Percentiles rank a stretch among this genome's conserved stretches.
Evolutionary conservation across 2,329 filamentous ascomycete genomes (phyloP).

Genomic region (Alternaria metachromatica): DNA sequence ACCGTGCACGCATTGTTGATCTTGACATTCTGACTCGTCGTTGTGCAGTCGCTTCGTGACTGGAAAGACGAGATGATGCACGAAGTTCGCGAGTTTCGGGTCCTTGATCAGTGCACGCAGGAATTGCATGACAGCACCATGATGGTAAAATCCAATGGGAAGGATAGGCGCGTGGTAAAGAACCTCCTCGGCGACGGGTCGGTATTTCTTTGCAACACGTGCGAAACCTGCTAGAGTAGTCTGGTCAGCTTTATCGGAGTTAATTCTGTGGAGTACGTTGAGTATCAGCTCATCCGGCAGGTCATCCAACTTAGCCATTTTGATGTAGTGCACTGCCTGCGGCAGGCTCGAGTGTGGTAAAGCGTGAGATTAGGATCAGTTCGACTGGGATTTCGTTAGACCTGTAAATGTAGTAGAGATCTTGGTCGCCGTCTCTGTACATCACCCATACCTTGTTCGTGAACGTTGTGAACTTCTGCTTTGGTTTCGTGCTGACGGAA

Average conservation of each 20-base stretch:
- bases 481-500: background rate
- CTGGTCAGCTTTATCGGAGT: background rate
- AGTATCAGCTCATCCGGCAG: background rate
- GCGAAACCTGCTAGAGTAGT: background rate
- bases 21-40: background rate
- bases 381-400: background rate
- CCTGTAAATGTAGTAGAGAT: background rate
- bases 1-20: background rate
- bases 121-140: background rate
- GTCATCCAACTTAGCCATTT: background rate
- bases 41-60: background rate
- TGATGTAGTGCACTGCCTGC: background rate
- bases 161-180: background rate
- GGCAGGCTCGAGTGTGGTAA: background rate
- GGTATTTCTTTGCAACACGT: background rate
- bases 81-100: background rate
- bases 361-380: background rate
- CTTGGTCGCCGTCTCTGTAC: background rate
- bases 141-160: background rate
- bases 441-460: background rate
- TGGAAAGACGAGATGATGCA: background rate
- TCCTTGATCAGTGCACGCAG: background rate
- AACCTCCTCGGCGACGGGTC: background rate
- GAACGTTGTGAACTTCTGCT: background rate
- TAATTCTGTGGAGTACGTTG: background rate